Percentiles rank a stretch among this genome's conserved stretches.
These are phyloP conservation scores for Trapa incisa DNA, from an alignment of 345 rosid genomes.

Conservation along the genomic window DNA sequence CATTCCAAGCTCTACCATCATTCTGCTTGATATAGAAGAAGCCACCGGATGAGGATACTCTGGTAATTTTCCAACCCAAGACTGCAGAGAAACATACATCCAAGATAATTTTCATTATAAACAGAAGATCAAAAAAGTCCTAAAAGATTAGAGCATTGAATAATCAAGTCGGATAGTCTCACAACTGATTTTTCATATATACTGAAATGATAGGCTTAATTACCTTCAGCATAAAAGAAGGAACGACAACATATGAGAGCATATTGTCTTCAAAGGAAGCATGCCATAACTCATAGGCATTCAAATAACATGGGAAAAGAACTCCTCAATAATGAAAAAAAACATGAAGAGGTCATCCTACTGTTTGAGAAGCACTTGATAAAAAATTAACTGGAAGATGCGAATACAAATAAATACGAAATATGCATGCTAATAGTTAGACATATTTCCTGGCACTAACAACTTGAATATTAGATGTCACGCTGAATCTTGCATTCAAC, in stretches of 20 bases:
- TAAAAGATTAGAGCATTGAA: neutral
- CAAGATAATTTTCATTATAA: neutral
- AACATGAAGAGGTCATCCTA: neutral
- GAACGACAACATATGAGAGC: neutral
- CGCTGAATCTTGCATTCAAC: neutral
- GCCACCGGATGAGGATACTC: slow-evolving; percentile 80
- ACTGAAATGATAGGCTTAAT: neutral
- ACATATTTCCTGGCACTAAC: neutral
- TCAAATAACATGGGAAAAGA: neutral
- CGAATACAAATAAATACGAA: neutral
- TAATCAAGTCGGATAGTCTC: neutral
- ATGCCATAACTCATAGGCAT: neutral
- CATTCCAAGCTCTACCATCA: slow-evolving; percentile 93
- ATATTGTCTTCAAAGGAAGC: neutral
- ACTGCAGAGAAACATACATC: slow-evolving; percentile 32
- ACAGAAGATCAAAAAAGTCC: neutral
- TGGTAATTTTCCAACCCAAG: slow-evolving; percentile 59
- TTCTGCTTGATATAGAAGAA: slow-evolving; percentile 86
- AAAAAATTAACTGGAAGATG: neutral
- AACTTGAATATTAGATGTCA: neutral
- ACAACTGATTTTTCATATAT: neutral
- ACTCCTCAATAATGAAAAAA: neutral
- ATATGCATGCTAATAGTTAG: neutral
- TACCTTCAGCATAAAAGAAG: neutral
- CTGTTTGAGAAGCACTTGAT: neutral